Base-by-base conservation (phyloP, 2,329 filamentous ascomycete species). In the Aspergillus neoniger region DNA sequence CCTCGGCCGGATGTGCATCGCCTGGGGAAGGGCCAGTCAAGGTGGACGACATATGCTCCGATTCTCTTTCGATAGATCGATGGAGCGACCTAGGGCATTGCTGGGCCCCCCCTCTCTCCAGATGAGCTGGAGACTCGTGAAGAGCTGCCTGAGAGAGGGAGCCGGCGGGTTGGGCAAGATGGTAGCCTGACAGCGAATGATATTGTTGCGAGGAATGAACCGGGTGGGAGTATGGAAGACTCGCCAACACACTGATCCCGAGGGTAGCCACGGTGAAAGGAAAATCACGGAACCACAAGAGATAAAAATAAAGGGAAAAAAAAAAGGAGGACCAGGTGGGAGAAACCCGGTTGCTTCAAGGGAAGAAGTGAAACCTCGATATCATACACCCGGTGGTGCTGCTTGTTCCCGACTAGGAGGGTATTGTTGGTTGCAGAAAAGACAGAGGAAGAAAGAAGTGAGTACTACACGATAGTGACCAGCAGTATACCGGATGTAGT, bases 201-300 rank as follows among this genome's bases (percentile, higher is more conserved):
- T 73, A 71, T 67, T 70, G 70, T 61, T 69, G 69, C 47, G 73
- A 69, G 47, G 71, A 66, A 64, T 70, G 65, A 55, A 73, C 67
- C 59, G 73, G 64, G 55, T 67, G 65, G 48, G 74, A 63, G 61
- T 76, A 76, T 59, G 74, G 67, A 57, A 72, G 63, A 51, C 54
- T 63, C 62, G 69, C 70, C 62, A 72, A 72, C 64, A 74, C 72
- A 67, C 68, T 74, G 65, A 75, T 71, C 63, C 72, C 75, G 60
- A 78, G 69, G 63, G 74, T 74, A 74, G 76, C 77, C 76, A 78
- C 73, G 72, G 63, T 77, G 75, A 69, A 66, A 52, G 63, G 41
- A 54, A 49, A 54, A 43, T 47, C 19, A 62, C 52, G 54, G 51
- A 57, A 57, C 38, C 52, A 28, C 25, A 15, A 44, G 28, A 55